A percentile compares a stretch with the other conserved stretches of the same genome.
Evolutionary conservation across 2,329 filamentous ascomycete species (phyloP).

Genomic region (Colletotrichum plurivorum): DNA sequence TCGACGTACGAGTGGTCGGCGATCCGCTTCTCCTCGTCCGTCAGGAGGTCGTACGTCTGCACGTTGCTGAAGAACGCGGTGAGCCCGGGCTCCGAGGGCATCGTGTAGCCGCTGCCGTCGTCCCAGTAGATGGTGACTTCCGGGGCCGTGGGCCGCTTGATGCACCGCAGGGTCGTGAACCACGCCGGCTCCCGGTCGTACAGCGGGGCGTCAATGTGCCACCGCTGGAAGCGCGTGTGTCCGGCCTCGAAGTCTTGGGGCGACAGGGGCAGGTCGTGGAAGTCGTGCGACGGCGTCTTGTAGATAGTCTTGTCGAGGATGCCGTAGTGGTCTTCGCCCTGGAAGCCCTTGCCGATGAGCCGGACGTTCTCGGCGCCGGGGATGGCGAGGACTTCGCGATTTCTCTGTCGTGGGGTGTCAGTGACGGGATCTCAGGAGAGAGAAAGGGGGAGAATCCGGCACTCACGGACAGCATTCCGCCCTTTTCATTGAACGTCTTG

Average conservation of each 20-base stretch:
- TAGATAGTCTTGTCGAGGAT: conserved; percentile 53
- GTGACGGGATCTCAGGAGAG: background rate
- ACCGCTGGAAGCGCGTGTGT: conserved; percentile 61
- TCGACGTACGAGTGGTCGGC: conserved; percentile 62
- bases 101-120: background rate
- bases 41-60: conserved; percentile 57
- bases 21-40: conserved; percentile 54
- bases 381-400: conserved; percentile 52
- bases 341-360: conserved; percentile 60
- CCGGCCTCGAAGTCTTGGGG: conserved; percentile 54
- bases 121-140: conserved; percentile 45
- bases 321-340: conserved; percentile 60
- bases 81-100: conserved; percentile 53
- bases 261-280: conserved; percentile 51
- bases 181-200: conserved; percentile 57
- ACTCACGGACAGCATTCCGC: conserved; percentile 54
- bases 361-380: conserved; percentile 60
- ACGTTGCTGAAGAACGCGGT: conserved; percentile 49
- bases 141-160: conserved; percentile 53
- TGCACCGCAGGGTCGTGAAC: conserved; percentile 58
- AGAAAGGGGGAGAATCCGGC: background rate
- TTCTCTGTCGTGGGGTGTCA: background rate
- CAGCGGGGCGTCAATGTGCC: conserved; percentile 64
- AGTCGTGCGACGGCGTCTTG: conserved; percentile 52
- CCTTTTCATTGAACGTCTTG: conserved; percentile 56